Base-by-base conservation (phyloP, 2,329 filamentous ascomycete genomes). In the Fusarium sp. region DNA sequence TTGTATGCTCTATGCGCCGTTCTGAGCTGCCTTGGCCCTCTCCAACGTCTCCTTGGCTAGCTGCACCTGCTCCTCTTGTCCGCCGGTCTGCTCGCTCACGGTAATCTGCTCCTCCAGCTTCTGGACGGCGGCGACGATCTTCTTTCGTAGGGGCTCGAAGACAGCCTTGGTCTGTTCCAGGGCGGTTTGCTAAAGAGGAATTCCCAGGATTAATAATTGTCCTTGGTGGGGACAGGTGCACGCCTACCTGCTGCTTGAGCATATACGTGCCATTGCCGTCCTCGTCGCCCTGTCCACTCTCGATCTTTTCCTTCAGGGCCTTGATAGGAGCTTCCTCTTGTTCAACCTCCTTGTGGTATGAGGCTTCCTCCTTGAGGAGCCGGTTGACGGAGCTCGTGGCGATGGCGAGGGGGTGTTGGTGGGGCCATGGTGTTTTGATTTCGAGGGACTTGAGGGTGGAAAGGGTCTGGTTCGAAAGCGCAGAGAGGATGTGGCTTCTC, bases 161-260 rank as follows among this genome's bases (percentile, higher is more conserved):
- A 98, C 91, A 65, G 91, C 93, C 81, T 93, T 93, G 10, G 97
- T 98, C 85, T 99, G 94, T 74, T 95, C 91, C n/a, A 95, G 86
- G 25, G 94, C 95, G 86, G 90, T 89, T 85, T 90, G 89, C 95
- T 98, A 78, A 68, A 54, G 27, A 52, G 36, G 6, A 27, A 31
- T 6, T n/a, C 5, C 56, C 13, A 40, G 20, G 58, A 62, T 71
- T 59, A 77, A 66, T 36, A 58, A 27, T 27, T 8, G 58, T 52
- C 27, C 35, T 11, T 47, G 27, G 9, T 35, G n/a, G 11, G 9
- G 13, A 22, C 29, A 36, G 6, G 8, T 22, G 54, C 33, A 29
- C 20, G 8, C 88, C 45, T 82, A 97, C 97, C 90, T 98, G 94
- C 82, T 99, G 96, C 84, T 92, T 97, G 78, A 98, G 79, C 74